phyloP scores from a whole-genome alignment of 345 rosid species.

The Lepidium sativum region DNA sequence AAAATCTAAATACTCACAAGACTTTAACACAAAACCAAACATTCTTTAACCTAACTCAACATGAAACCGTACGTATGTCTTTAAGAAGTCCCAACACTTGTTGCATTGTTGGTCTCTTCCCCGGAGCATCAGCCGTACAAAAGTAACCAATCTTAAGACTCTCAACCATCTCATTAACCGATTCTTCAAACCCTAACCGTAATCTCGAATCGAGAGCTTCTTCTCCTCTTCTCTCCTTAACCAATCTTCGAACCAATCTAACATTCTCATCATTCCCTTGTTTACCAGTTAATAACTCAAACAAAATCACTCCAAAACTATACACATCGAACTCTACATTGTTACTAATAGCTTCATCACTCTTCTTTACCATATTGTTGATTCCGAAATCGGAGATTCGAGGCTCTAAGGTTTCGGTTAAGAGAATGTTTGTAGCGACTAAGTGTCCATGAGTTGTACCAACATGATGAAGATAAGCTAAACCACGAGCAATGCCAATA shows the following conservation, averaged over 20 bases:
- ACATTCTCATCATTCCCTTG: constrained; percentile 48
- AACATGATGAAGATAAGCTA: constrained; percentile 83
- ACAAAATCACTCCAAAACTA: constrained; percentile 59
- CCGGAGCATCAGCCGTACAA: constrained; percentile 74
- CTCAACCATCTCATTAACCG: constrained; percentile 68
- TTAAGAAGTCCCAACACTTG: constrained; percentile 84
- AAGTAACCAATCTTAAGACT: constrained; percentile 71
- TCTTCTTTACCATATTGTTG: constrained; percentile 18
- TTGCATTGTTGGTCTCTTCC: constrained; percentile 86
- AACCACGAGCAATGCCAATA: constrained; percentile 82
- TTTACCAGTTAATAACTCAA: constrained; percentile 71
- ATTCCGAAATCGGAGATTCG: constrained; percentile 71
- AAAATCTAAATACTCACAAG: background rate
- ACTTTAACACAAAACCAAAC: background rate
- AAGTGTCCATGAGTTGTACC: constrained; percentile 80
- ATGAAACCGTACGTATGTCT: constrained; percentile 44
- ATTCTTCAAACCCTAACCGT: constrained; percentile 37
- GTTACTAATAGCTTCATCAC: background rate
- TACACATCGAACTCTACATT: constrained; percentile 49
- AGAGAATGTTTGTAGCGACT: constrained; percentile 67
- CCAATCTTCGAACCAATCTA: constrained; percentile 45
- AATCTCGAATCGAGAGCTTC: constrained; percentile 61
- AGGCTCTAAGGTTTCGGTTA: constrained; percentile 64
- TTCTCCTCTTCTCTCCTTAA: constrained; percentile 54
- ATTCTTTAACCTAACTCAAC: constrained; percentile 8